Percentiles rank a stretch among this genome's conserved stretches.
phyloP scores from a whole-genome alignment of 139 green algal genomes.

The Pleodorina starrii region DNA sequence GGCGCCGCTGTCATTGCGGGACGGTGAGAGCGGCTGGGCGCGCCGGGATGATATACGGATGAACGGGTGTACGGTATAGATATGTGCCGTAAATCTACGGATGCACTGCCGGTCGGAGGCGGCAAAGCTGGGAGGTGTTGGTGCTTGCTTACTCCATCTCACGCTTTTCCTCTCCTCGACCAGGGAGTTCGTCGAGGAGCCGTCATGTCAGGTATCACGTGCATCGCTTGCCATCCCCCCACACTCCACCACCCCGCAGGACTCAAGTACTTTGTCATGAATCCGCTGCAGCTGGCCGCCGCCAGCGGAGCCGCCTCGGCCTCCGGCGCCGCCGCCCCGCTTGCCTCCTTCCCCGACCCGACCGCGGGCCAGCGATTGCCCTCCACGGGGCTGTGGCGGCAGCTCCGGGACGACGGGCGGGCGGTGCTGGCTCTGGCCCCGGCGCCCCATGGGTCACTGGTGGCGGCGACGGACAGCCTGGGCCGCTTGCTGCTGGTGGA shows the following conservation, averaged over 20 bases:
- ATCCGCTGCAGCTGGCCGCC: conserved; percentile 9
- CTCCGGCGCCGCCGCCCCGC: conserved; percentile 20
- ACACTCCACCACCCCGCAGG: background rate
- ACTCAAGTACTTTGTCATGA: conserved; percentile 9
- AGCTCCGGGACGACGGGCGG: conserved; percentile 17
- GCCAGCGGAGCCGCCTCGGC: background rate
- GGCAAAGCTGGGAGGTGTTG: no score
- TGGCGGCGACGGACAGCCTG: conserved; percentile 75
- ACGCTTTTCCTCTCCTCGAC: no score
- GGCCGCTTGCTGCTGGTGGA: conserved; percentile 79
- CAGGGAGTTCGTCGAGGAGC: no score
- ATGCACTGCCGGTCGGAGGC: no score
- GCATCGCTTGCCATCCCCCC: no score
- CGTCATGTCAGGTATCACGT: no score
- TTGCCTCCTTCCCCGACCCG: background rate
- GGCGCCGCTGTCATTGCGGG: background rate
- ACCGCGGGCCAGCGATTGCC: background rate
- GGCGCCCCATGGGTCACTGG: conserved; percentile 59
- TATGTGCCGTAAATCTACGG: no score
- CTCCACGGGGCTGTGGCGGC: conserved; percentile 1
- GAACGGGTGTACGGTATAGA: no score
- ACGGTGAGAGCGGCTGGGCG: conserved; percentile 30
- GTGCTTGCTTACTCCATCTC: no score
- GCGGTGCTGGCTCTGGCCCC: conserved; percentile 48
- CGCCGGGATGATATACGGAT: no score